A percentile compares a stretch with the other conserved stretches of the same genome.
Conservation (phyloP, 768 basidiomycete genomes). For the Trametes villosa region DNA sequence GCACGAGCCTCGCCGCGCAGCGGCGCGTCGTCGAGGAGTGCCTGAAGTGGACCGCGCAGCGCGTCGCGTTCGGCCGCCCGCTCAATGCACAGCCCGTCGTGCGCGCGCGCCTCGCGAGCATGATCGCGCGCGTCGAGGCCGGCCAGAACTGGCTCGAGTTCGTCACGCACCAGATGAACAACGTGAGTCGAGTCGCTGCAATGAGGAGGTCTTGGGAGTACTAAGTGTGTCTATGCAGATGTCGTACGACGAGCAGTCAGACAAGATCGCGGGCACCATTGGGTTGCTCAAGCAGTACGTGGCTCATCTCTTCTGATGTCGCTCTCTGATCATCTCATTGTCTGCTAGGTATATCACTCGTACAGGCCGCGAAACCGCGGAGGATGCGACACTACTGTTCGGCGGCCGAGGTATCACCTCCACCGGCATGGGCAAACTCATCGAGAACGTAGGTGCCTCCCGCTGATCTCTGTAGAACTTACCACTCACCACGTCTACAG, state of each 20-base stretch:
- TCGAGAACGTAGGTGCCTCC: conserved; percentile 64
- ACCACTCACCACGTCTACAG: conserved; percentile 38
- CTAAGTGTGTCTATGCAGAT: conserved; percentile 54
- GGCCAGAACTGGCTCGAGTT: conserved; percentile 90
- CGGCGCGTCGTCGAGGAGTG: conserved; percentile 88
- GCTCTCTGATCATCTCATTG: conserved; percentile 10
- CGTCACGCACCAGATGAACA: conserved; percentile 91
- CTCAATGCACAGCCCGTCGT: conserved; percentile 84
- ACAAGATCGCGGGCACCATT: conserved; percentile 86
- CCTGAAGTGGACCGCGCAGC: conserved; percentile 91
- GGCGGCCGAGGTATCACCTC: conserved; percentile 88
- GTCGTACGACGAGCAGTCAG: conserved; percentile 83
- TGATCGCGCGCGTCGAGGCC: conserved; percentile 89
- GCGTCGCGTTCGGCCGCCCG: conserved; percentile 90
- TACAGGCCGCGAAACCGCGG: conserved; percentile 66
- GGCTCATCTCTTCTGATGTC: background rate
- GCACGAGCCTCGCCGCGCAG: conserved; percentile 73
- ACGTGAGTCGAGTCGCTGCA: conserved; percentile 49
- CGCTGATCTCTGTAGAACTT: background rate
- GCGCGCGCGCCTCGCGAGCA: conserved; percentile 81
- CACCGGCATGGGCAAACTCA: conserved; percentile 83
- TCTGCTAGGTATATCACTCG: conserved; percentile 63
- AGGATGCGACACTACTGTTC: conserved; percentile 84
- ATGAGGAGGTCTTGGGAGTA: background rate
- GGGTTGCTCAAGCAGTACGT: conserved; percentile 86